Evolutionary conservation across 441 rosid species (phyloP), one percentile per base, ranked within the genome.

Genomic region (Gossypium lobatum): DNA sequence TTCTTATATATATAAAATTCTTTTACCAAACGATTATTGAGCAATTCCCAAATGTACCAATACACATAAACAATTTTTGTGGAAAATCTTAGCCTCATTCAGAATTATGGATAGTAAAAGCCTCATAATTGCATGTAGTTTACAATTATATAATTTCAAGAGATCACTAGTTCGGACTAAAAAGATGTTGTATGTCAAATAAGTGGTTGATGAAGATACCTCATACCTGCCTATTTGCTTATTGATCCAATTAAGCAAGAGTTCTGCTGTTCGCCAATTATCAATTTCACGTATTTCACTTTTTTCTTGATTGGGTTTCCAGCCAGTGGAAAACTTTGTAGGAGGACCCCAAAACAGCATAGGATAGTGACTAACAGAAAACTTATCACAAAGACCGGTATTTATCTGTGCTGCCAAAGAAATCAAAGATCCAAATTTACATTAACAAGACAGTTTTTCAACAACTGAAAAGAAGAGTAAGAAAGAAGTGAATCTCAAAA

Each of bases 291-390:
- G 76, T 66, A 91, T 73, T 63, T 91, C 90, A 55, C 83, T 82
- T 78, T 89, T 85, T 61, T 80, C 88, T 28, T 88, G 81, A 70
- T 83, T 84, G 61, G 97, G 88, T 53, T 87, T 81, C 92, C 87
- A 84, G 26, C 85, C 73, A 63, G 80, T 87, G 73, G 87, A 82
- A 72, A 93, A 93, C 83, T 87, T 89, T 13, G 90, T 72, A 39
- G 98, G 88, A 34, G 85, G 81, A 25, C 91, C 93, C 99, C 98
- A 95, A 69, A 93, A 88, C 74, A 93, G 91, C 95, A 90, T 90
- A 59, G 99, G 99, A 80, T 93, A 93, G 67, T 85, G 96, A 73
- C 83, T 48, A 64, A 93, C 88, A 62, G 95, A 87, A 84, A 87
- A 93, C 78, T 82, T 86, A 76, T 93, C 89, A 78, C 99, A 95